Conservation (phyloP, 1,284 basidiomycete species). For the Irpex sp. region DNA sequence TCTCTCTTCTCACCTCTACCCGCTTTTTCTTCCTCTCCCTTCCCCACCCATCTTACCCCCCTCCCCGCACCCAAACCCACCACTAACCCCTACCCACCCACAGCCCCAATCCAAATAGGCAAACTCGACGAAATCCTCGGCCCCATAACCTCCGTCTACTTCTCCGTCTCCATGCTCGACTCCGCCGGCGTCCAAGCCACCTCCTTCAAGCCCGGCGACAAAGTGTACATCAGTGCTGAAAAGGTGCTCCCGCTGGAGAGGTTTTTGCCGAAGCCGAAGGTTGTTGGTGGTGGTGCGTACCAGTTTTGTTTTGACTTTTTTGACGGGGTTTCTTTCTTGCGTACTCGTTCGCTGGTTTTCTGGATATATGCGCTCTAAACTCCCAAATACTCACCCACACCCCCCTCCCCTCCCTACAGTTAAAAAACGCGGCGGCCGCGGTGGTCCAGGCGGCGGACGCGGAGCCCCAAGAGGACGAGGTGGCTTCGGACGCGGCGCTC, state of each 20-base stretch:
- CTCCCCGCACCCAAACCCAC: slow-evolving; percentile 31
- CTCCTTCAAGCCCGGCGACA: slow-evolving; percentile 97
- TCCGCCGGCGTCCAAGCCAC: slow-evolving; percentile 81
- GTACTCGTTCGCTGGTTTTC: slow-evolving; percentile 4
- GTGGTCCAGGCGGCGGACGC: slow-evolving; percentile 6
- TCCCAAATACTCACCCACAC: not conserved
- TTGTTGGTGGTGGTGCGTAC: slow-evolving; percentile 46
- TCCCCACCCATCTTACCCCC: too few species aligned
- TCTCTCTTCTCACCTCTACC: too few species aligned
- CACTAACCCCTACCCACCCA: too few species aligned
- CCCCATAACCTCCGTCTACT: slow-evolving; percentile 98
- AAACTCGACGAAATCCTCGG: slow-evolving; percentile 97
- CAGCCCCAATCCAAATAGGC: slow-evolving; percentile 61
- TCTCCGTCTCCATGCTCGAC: slow-evolving; percentile 95
- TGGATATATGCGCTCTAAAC: slow-evolving; percentile 5
- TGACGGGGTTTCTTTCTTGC: slow-evolving; percentile 7
- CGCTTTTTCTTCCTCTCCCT: too few species aligned
- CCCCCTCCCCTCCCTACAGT: slow-evolving; percentile 35
- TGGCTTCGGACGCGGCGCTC: slow-evolving; percentile 29
- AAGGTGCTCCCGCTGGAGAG: slow-evolving; percentile 95
- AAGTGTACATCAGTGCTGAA: slow-evolving; percentile 95
- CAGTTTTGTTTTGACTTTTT: too few species aligned
- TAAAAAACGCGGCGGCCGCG: slow-evolving; percentile 12
- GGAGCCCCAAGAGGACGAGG: slow-evolving; percentile 7
- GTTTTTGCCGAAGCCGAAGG: slow-evolving; percentile 96